Evolutionary conservation across 2,329 filamentous ascomycete species (phyloP), one percentile per base, ranked within the genome.

Genomic region (Colletotrichum sp.): DNA sequence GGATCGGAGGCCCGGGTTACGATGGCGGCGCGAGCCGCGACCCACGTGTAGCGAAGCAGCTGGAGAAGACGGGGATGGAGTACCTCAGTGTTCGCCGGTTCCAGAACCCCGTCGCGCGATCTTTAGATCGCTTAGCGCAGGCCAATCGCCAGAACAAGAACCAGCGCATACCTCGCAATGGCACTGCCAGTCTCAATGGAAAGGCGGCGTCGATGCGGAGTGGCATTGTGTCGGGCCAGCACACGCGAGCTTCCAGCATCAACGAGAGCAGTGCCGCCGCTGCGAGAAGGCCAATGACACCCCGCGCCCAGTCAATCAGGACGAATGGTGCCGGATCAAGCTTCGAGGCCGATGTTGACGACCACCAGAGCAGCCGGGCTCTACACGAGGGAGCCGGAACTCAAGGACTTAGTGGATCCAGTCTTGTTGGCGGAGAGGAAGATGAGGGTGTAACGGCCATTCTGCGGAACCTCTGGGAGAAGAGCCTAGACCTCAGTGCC

Each of bases 61-160:
- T 95, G 69, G 93, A 95, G 81, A 89, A 92, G 62, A 94, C 93
- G 2, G 92, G 92, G 18, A 90, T 94, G 83, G 93, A 95, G 80
- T 95, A 95, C 81, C 88, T 92, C n/a, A 93, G 94, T 10, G 92
- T 95, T 38, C 89, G 93, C 69, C 88, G 94, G 59, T 93, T 93
- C 80, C 92, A 94, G 79, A 94, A 94, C 78, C 93, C 94, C 0
- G 88, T 95, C 21, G 91, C 90, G 6, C 89, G 93, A 61, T 93
- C 92, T 1, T 84, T 95, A 21, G 83, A 83, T 55, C 84, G 86
- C 5, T 80, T 87, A 7, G 80, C 80, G 38, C 80, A 74, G 21
- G 32, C 62, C 36, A 76, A 78, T 32, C 89, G 89, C 9, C 82
- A 85, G 34, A 86, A 91, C 68, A 90, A 87, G 80, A 86, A 84